Evolutionary conservation across 2,329 filamentous ascomycete species (phyloP), one percentile per base, ranked within the genome.

Genomic region (Alternaria brassicae): DNA sequence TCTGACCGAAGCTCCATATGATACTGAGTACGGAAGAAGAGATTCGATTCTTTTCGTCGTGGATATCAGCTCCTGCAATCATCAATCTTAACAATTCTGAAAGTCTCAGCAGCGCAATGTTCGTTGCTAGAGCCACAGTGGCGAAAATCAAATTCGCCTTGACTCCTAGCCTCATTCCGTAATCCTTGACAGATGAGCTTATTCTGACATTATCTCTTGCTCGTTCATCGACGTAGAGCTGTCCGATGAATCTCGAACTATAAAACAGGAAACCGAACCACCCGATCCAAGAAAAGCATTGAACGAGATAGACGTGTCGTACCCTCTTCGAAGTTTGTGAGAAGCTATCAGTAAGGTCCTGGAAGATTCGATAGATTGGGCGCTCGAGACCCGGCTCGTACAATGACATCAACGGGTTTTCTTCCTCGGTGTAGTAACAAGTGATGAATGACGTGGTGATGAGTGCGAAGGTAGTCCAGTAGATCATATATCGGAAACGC

Each of bases 301-400:
- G 91, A 0, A 93, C 90, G 65, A 88, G 81, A 73, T 53, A 69
- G 10, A 69, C 63, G 25, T 51, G 47, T 13, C 42, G 42, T 23
- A 59, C 39, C 23, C 37, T 56, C 1, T 21, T 40, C 27, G 65
- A 51, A 60, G 54, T 55, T 21, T 13, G 21, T 19, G 40, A 28
- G 2, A 57, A 45, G 17, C 60, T 49, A 13, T 63, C 17, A 10
- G 9, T 6, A 12, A 39, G 17, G 36, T 39, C 6, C 9, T 19
- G 36, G 9, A 39, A 21, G 9, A 39, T 19, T 6, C 36, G 10
- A 21, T 10, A 39, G 17, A 39, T 9, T 21, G 8, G 9, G 17
- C 36, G 17, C 9, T 39, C 9, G 12, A 12, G 1, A 10, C 17
- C 17, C 6, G 36, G 17, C 17, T 39, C 36, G 36, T 39, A 39